A percentile compares a stretch with the other conserved stretches of the same genome.
Evolutionary conservation across 2,329 filamentous ascomycete genomes (phyloP).

Genomic region (Arthrobotrys megalospora): DNA sequence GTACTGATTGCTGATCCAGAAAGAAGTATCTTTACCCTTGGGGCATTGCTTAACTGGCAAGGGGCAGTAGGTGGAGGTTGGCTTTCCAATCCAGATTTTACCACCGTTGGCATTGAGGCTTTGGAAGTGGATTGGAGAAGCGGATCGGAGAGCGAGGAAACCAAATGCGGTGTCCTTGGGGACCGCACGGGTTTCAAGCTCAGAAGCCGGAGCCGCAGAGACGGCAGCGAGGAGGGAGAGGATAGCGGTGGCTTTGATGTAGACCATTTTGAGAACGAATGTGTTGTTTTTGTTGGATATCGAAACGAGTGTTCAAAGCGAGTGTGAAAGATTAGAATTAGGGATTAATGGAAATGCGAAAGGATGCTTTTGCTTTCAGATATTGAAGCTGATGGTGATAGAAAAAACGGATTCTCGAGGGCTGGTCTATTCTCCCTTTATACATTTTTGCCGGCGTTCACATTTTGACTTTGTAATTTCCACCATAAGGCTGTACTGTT

Average conservation of each 20-base stretch:
- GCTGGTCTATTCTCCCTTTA: neutral
- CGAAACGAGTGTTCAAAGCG: slow-evolving; percentile 17
- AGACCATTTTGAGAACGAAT: slow-evolving; percentile 49
- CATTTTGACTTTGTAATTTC: neutral
- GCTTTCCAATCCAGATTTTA: slow-evolving; percentile 71
- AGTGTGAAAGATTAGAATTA: slow-evolving; percentile 9
- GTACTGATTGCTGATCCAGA: slow-evolving; percentile 66
- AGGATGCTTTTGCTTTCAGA: neutral
- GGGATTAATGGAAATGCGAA: neutral
- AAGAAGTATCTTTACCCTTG: slow-evolving; percentile 69
- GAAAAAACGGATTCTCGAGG: neutral
- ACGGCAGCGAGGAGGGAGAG: slow-evolving; percentile 28
- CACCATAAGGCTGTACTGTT: neutral
- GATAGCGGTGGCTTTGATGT: slow-evolving; percentile 29
- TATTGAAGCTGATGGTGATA: slow-evolving; percentile 8
- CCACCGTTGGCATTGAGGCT: slow-evolving; percentile 70
- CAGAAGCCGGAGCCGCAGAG: slow-evolving; percentile 35
- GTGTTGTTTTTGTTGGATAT: slow-evolving; percentile 34
- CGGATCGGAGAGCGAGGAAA: slow-evolving; percentile 67
- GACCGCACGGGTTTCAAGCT: slow-evolving; percentile 23
- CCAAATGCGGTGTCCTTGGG: slow-evolving; percentile 19
- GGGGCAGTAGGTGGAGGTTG: slow-evolving; percentile 71
- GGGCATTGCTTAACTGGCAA: slow-evolving; percentile 68
- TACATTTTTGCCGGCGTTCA: neutral
- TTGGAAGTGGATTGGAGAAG: slow-evolving; percentile 70